Evolutionary conservation across 805 yeast genomes (phyloP).

Genomic region (Wickerhamiella sergipiensis): DNA sequence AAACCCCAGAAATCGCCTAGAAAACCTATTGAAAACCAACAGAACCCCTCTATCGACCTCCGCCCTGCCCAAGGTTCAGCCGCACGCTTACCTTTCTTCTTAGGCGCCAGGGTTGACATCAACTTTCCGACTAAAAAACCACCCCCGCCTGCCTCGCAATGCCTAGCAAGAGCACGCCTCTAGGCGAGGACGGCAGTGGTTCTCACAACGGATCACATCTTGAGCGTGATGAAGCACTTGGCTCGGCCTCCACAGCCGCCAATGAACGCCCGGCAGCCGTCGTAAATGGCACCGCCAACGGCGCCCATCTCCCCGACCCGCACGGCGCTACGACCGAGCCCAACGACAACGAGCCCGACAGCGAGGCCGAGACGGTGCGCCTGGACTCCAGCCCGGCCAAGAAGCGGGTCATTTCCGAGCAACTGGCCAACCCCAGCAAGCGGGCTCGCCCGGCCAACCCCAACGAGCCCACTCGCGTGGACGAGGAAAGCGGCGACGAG

Average conservation of each 20-base stretch:
- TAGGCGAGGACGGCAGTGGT: background rate
- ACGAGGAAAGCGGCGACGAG: slow-evolving; percentile 4
- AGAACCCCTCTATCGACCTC: too few species aligned
- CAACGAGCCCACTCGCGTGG: slow-evolving; percentile 1
- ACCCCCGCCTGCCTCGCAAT: slow-evolving; percentile 1
- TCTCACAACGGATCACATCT: background rate
- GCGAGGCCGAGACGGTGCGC: slow-evolving; percentile 87
- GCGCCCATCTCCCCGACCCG: background rate
- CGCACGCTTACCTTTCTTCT: background rate
- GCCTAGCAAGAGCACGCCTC: slow-evolving; percentile 1
- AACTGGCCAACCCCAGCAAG: slow-evolving; percentile 1
- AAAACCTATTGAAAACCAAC: too few species aligned
- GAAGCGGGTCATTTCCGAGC: slow-evolving; percentile 2
- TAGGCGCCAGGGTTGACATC: background rate
- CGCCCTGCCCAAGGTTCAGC: background rate
- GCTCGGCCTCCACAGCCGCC: background rate
- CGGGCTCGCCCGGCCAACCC: background rate
- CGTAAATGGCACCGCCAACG: background rate
- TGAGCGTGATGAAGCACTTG: background rate
- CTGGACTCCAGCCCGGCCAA: slow-evolving; percentile 41
- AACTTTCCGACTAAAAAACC: background rate
- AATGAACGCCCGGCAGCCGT: slow-evolving; percentile 3
- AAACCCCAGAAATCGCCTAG: too few species aligned
- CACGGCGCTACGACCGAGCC: background rate
- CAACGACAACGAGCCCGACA: slow-evolving; percentile 24